Evolutionary conservation across 352 stramenopile genomes (phyloP).

Genomic region (Phytopythium oedochilum): DNA sequence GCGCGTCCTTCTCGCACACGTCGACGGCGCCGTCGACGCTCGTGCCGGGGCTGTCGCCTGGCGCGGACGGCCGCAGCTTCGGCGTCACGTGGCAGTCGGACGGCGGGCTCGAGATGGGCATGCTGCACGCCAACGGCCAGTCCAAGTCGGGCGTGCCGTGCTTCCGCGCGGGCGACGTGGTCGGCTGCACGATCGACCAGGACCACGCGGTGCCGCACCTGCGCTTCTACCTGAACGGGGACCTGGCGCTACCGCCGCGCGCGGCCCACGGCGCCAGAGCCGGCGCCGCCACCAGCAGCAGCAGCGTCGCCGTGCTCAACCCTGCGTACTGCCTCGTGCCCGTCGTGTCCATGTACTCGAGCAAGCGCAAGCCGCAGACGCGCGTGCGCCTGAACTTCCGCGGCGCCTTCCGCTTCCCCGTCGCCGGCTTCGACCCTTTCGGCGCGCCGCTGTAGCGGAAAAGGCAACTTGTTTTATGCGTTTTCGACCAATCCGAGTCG

Average conservation of each 20-base stretch:
- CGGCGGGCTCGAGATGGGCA: constrained; percentile 66
- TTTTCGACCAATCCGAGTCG: constrained; percentile 18
- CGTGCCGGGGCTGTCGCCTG: constrained; percentile 56
- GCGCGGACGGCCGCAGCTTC: constrained; percentile 49
- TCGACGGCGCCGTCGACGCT: constrained; percentile 13
- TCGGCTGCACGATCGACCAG: constrained; percentile 77
- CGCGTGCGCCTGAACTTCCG: constrained; percentile 77
- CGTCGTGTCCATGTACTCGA: constrained; percentile 76
- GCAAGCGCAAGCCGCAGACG: constrained; percentile 60
- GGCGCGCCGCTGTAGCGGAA: constrained; percentile 37
- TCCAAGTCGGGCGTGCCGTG: constrained; percentile 59
- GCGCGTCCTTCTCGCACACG: not conserved
- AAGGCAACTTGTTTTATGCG: too few relatives aligned
- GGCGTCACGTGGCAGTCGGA: constrained; percentile 76
- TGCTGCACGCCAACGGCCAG: constrained; percentile 63
- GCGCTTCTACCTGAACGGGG: constrained; percentile 74
- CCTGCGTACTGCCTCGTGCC: constrained; percentile 57
- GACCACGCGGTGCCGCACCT: constrained; percentile 56
- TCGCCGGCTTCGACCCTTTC: constrained; percentile 68
- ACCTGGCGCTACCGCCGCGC: constrained; percentile 42
- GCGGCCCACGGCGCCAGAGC: not conserved
- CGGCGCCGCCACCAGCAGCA: not conserved
- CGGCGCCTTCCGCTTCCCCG: constrained; percentile 59
- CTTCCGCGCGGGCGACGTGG: constrained; percentile 61
- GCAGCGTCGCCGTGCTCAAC: constrained; percentile 41